Conservation (phyloP, 2,329 filamentous ascomycete genomes). For the Aspergillus spinulosporus region DNA sequence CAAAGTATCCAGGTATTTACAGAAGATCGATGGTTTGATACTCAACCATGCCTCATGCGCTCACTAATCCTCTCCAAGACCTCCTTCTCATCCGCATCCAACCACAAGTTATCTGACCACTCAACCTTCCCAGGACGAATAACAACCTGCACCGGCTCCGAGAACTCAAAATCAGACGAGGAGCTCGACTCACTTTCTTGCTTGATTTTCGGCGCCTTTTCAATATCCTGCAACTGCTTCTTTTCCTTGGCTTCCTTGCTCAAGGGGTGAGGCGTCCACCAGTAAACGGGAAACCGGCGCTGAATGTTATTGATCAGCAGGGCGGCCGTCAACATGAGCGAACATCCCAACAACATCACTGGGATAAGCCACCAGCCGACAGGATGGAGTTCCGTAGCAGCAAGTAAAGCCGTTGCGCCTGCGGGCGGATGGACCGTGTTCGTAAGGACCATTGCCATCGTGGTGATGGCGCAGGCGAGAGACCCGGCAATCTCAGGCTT, state of each 20-base stretch:
- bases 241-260: conserved; percentile 7
- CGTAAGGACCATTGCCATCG: conserved; percentile 66
- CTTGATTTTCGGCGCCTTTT: conserved; percentile 22
- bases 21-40: background rate
- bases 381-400: conserved; percentile 55
- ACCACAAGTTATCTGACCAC: conserved; percentile 36
- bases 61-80: conserved; percentile 36
- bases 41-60: conserved; percentile 28
- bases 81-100: conserved; percentile 35
- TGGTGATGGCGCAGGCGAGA: conserved; percentile 64
- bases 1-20: background rate
- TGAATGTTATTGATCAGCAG: conserved; percentile 70
- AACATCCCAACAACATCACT: conserved; percentile 60
- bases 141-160: conserved; percentile 31
- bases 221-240: conserved; percentile 18
- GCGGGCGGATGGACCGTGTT: conserved; percentile 73
- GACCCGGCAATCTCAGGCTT: conserved; percentile 66
- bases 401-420: conserved; percentile 70
- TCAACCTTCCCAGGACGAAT: conserved; percentile 33
- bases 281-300: conserved; percentile 66
- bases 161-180: conserved; percentile 9
- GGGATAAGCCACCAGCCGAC: conserved; percentile 70
- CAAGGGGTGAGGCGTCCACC: conserved; percentile 53
- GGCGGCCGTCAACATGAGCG: conserved; percentile 63
- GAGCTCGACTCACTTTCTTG: conserved; percentile 12